Evolutionary conservation across 176 grass and related monocot genomes (phyloP).

Genomic region (Eleusine coracana): DNA sequence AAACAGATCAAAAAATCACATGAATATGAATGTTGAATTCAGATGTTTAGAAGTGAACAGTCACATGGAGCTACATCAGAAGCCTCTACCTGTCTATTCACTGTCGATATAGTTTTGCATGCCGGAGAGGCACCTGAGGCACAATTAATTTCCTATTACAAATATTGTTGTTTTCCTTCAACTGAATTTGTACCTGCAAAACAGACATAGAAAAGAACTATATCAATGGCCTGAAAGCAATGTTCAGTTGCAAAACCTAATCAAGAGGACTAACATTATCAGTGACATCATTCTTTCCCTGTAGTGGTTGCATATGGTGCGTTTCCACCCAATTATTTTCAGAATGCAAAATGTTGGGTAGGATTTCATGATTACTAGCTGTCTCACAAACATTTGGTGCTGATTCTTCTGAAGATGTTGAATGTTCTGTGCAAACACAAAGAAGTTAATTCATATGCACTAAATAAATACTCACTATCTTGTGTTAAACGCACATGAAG

Average conservation of each 20-base stretch:
- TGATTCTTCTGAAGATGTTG: neutral
- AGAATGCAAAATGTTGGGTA: conserved; percentile 1
- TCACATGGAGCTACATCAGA: conserved; percentile 1
- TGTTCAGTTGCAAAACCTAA: neutral
- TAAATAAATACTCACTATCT: neutral
- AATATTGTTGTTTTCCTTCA: neutral
- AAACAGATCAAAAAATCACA: conserved; percentile 23
- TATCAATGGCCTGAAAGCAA: neutral
- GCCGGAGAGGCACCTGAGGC: conserved; percentile 7
- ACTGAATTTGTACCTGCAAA: conserved; percentile 23
- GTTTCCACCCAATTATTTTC: neutral
- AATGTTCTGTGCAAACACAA: conserved; percentile 22
- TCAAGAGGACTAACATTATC: conserved; percentile 27
- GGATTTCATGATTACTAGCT: conserved; percentile 11
- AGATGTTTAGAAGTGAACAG: conserved; percentile 6
- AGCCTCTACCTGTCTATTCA: neutral
- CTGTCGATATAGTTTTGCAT: conserved; percentile 1
- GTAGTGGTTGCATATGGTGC: conserved; percentile 5
- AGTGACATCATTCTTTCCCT: conserved; percentile 22
- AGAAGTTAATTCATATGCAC: neutral
- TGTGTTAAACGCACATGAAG: conserved; percentile 18
- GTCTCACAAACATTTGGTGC: conserved; percentile 19
- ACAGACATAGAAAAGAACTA: neutral
- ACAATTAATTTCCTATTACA: conserved; percentile 18
- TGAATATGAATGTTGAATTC: conserved; percentile 24